Percentiles rank a stretch among this genome's conserved stretches.
phyloP scores from a whole-genome alignment of 2,329 filamentous ascomycete genomes.

The Paecilomyces niveus region DNA sequence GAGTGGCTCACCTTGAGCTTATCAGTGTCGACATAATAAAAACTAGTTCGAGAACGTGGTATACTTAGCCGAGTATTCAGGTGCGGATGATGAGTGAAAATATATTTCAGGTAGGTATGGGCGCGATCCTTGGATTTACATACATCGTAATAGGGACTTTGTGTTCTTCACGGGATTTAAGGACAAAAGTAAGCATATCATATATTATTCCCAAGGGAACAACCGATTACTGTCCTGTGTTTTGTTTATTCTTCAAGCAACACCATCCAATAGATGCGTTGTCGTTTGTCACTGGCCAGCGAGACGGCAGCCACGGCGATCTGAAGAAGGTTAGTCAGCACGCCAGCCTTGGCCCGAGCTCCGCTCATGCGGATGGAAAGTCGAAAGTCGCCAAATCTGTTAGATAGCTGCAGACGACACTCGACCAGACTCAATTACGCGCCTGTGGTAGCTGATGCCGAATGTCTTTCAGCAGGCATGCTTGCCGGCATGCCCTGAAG shows the following conservation, averaged over 20 bases:
- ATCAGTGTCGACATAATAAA: too few relatives aligned
- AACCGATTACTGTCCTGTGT: neutral
- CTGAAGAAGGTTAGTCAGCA: neutral
- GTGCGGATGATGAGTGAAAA: neutral
- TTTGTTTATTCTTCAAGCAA: neutral
- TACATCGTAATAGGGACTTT: neutral
- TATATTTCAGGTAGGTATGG: neutral
- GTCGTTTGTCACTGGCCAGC: neutral
- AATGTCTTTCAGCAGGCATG: slow-evolving; percentile 39
- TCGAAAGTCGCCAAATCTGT: neutral
- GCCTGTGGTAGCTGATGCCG: slow-evolving; percentile 11
- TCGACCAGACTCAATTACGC: neutral
- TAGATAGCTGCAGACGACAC: neutral
- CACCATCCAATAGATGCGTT: neutral
- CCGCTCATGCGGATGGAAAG: neutral
- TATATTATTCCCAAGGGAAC: neutral
- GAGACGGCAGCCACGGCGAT: too few relatives aligned
- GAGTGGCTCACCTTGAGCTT: too few relatives aligned
- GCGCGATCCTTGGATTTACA: neutral
- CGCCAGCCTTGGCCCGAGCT: neutral
- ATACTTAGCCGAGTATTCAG: too few relatives aligned
- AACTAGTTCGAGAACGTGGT: too few relatives aligned
- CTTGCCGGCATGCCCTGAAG: slow-evolving; percentile 30
- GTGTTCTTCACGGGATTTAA: neutral
- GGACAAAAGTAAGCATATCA: neutral